phyloP scores from a whole-genome alignment of 1,139 yeast species.

The Kluyveromyces marxianus region DNA sequence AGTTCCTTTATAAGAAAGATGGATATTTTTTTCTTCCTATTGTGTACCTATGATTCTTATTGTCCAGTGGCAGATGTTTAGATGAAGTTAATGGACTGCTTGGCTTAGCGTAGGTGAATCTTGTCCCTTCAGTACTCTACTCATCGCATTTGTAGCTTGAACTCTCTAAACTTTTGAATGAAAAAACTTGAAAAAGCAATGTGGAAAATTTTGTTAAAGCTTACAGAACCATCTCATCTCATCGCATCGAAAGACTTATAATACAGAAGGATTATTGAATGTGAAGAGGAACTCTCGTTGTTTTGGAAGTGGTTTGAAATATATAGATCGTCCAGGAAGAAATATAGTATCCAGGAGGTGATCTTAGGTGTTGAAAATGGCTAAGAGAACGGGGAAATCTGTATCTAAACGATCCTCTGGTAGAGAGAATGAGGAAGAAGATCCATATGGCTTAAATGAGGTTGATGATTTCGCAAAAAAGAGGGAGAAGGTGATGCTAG shows the following conservation, averaged over 20 bases:
- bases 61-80: neutral
- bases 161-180: neutral
- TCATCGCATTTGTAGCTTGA: neutral
- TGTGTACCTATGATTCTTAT: neutral
- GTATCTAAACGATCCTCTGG: neutral
- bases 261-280: too few species aligned
- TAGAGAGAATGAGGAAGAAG: conserved; percentile 14
- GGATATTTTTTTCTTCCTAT: too few species aligned
- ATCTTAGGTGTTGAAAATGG: neutral
- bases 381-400: neutral
- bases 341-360: neutral
- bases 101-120: too few species aligned
- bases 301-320: too few species aligned
- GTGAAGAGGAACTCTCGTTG: too few species aligned
- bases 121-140: neutral
- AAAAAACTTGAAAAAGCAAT: neutral
- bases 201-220: conserved; percentile 2
- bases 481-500: conserved; percentile 53
- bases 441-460: conserved; percentile 45
- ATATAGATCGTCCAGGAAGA: too few species aligned
- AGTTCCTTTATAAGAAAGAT: too few species aligned
- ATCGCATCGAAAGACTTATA: neutral
- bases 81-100: too few species aligned
- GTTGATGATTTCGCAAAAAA: conserved; percentile 67
- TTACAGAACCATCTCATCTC: conserved; percentile 1